Evolutionary conservation across 2,329 filamentous ascomycete genomes (phyloP).

Genomic region (Fonsecaea pugnacius): DNA sequence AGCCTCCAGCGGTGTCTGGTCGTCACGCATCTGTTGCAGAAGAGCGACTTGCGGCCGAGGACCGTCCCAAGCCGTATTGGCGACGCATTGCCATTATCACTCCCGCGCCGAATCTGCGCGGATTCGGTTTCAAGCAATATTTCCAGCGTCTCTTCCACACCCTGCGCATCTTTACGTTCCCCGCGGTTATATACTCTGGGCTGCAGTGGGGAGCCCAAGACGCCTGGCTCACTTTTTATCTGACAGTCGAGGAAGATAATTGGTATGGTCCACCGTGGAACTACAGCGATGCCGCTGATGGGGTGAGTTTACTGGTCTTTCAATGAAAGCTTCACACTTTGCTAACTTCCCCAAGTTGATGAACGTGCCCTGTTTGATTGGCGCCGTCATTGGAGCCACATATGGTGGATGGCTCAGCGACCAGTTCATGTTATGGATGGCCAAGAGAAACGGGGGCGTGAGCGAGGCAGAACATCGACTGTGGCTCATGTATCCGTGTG

Average conservation of each 20-base stretch:
- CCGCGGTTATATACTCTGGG: constrained; percentile 62
- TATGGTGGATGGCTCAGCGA: constrained; percentile 62
- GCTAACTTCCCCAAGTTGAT: constrained; percentile 6
- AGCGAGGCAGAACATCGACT: constrained; percentile 61
- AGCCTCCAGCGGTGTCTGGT: constrained; percentile 4
- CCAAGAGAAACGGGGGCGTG: constrained; percentile 58
- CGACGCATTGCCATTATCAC: constrained; percentile 62
- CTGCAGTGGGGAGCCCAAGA: constrained; percentile 65
- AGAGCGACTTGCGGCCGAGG: constrained; percentile 25
- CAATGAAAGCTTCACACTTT: not conserved
- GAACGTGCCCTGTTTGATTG: constrained; percentile 57
- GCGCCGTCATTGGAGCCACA: constrained; percentile 36
- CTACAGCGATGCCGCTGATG: constrained; percentile 59
- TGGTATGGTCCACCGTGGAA: constrained; percentile 61
- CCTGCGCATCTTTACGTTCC: constrained; percentile 62
- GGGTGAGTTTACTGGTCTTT: constrained; percentile 38
- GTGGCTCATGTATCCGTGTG: constrained; percentile 57
- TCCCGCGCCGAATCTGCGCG: constrained; percentile 58
- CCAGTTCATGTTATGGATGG: constrained; percentile 60
- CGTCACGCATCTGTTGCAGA: constrained; percentile 25
- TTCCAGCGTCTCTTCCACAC: constrained; percentile 59
- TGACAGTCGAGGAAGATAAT: constrained; percentile 62
- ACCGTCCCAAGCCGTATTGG: constrained; percentile 56
- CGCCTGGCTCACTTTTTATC: constrained; percentile 64
- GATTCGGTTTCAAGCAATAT: constrained; percentile 61